Conservation (phyloP, 2,329 filamentous ascomycete species). For the Colletotrichum cuscutae region DNA sequence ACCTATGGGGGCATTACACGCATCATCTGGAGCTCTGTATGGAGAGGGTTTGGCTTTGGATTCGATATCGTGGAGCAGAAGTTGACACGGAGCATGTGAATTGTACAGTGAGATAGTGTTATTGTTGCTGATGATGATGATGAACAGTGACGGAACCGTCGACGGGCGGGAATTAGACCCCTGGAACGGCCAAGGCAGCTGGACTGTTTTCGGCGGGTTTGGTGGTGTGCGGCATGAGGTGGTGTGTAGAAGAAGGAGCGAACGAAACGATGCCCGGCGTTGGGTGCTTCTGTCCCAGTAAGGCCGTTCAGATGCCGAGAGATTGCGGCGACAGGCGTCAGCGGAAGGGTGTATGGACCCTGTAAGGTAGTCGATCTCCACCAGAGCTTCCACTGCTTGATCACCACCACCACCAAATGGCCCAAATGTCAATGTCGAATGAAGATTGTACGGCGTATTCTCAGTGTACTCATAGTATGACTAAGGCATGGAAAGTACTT, state of each 20-base stretch:
- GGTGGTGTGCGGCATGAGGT: conserved; percentile 5
- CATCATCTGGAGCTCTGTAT: no score
- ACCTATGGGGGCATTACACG: no score
- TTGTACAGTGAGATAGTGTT: not conserved
- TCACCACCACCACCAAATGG: not conserved
- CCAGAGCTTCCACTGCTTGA: conserved; percentile 2
- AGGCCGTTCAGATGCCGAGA: conserved; percentile 25
- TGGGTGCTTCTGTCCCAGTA: not conserved
- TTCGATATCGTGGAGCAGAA: not conserved
- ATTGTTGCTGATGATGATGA: not conserved
- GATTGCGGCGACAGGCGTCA: conserved; percentile 22
- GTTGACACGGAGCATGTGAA: not conserved
- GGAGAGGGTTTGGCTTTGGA: no score
- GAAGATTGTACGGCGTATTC: no score
- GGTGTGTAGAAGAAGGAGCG: not conserved
- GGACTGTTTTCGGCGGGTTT: conserved; percentile 7
- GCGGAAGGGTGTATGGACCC: not conserved
- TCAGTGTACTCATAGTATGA: not conserved
- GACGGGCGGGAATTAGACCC: not conserved
- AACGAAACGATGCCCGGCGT: not conserved
- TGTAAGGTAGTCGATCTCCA: conserved; percentile 12
- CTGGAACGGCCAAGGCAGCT: not conserved
- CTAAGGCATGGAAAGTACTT: not conserved
- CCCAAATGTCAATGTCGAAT: not conserved
- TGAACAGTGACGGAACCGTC: not conserved